Conservation (phyloP, 2,329 filamentous ascomycete species). For the Scolecobasidium constrictum region DNA sequence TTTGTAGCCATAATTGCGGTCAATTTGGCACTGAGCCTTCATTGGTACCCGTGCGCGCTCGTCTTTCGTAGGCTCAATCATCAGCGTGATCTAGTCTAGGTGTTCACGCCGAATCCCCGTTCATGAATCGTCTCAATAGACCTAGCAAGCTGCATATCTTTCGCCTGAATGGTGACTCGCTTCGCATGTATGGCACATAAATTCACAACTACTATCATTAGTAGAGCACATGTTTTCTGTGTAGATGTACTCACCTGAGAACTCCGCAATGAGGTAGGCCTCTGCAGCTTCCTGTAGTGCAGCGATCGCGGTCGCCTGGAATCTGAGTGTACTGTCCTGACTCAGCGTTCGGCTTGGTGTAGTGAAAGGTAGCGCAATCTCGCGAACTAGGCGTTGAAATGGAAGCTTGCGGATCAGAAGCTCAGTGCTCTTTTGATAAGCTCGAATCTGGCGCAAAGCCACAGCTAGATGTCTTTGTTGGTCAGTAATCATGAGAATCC, state of each 20-base stretch:
- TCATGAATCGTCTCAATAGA: too few species aligned
- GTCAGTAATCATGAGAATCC: too few species aligned
- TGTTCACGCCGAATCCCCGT: too few species aligned
- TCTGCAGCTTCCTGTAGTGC: conserved; percentile 98
- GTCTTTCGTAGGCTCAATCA: too few species aligned
- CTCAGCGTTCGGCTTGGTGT: conserved; percentile 84
- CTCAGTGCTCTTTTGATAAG: conserved; percentile 96
- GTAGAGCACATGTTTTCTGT: too few species aligned
- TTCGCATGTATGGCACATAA: conserved; percentile 98
- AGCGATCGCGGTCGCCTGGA: conserved; percentile 96
- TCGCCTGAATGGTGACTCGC: conserved; percentile 95
- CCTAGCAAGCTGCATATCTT: conserved; percentile 94
- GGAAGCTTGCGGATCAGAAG: conserved; percentile 94
- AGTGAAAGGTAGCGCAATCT: neutral
- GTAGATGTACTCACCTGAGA: too few species aligned
- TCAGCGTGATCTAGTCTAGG: too few species aligned
- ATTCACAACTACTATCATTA: conserved; percentile 97
- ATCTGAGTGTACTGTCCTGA: conserved; percentile 58
- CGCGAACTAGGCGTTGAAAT: conserved; percentile 75
- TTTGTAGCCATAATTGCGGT: too few species aligned
- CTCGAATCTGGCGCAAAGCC: conserved; percentile 96
- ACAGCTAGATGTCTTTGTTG: too few species aligned
- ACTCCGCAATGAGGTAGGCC: conserved; percentile 96
- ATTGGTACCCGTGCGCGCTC: too few species aligned
- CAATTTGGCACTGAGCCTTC: too few species aligned